Evolutionary conservation across 768 basidiomycete species (phyloP).

Genomic region (Leccinum subgranulosum): DNA sequence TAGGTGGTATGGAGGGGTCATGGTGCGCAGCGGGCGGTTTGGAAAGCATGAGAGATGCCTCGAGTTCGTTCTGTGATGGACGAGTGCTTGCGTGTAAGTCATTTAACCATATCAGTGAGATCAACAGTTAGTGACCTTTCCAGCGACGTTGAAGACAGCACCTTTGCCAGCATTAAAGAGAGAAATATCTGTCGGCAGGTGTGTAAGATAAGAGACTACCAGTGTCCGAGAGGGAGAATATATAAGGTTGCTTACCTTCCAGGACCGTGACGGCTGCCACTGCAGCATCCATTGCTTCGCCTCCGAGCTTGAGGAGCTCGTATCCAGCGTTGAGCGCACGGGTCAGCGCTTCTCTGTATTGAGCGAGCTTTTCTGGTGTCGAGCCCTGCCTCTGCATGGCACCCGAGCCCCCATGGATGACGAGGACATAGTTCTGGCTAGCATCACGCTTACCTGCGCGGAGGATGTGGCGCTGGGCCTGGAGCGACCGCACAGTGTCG

Average conservation of each 20-base stretch:
- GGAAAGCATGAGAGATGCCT: constrained; percentile 78
- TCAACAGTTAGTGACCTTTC: constrained; percentile 49
- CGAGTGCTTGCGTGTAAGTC: neutral
- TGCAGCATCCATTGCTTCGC: constrained; percentile 81
- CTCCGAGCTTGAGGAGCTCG: constrained; percentile 57
- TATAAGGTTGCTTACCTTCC: constrained; percentile 51
- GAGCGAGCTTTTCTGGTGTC: constrained; percentile 56
- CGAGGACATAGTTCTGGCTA: constrained; percentile 41
- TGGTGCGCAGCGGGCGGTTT: constrained; percentile 62
- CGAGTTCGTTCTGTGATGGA: constrained; percentile 66
- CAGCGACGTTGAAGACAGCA: constrained; percentile 77
- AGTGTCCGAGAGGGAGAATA: neutral
- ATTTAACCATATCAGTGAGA: neutral
- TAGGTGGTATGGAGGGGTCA: constrained; percentile 48
- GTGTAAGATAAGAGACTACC: neutral
- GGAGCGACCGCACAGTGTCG: neutral
- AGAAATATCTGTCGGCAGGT: constrained; percentile 51
- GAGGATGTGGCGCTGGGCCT: neutral
- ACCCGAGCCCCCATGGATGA: constrained; percentile 81
- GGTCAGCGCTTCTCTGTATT: constrained; percentile 54
- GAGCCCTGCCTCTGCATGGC: constrained; percentile 56
- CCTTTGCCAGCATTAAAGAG: constrained; percentile 81
- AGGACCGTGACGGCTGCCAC: constrained; percentile 69
- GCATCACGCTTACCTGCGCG: constrained; percentile 6
- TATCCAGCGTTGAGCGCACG: constrained; percentile 62